Evolutionary conservation across 164 flowering plant species (phyloP), one percentile per base, ranked within the genome.

Genomic region (Dillenia suffruticosa): DNA sequence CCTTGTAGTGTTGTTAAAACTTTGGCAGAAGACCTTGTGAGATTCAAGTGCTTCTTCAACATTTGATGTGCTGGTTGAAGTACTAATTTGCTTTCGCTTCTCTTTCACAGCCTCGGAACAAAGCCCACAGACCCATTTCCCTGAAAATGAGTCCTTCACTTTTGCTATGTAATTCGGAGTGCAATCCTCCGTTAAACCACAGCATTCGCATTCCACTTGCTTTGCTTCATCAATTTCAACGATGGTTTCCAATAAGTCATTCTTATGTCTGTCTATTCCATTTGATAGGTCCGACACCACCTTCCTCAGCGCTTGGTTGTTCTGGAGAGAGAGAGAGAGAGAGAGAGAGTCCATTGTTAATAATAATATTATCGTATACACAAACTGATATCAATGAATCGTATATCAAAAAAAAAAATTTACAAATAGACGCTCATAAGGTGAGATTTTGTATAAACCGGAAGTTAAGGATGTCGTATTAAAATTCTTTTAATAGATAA

Each of bases 71-170:
- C 70, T 67, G 43, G 51, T 48, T 4, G 44, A 47, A 12, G 51
- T 51, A 0, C 71, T 68, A 45, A 46, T 50, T 60, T 32, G 56
- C 2, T 6, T 2, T 12, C 71, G 16, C 46, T 47, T 70, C 26
- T 86, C 92, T 57, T 79, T 82, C 15, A 86, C 84, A 46, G 78
- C 89, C 58, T 84, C 92, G 0, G 79, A 76, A 54, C 91, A 86
- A 53, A 86, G 82, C 45, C 85, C 87, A 51, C 88, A 86, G 2
- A 86, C 76, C 88, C 85, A 86, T 50, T 75, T 81, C 8, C 84
- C 85, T 1, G 77, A 73, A 49, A 74, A 49, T 6, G 50, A 72
- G 3, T 62, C 67, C 61, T 71, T 64, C 6, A 81, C 63, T 46
- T 70, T 59, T 1, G 17, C 45, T 1, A 87, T 78, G 60, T 87